These are phyloP conservation scores for Neurospora intermedia DNA, from an alignment of 495 filamentous ascomycete species.

Conservation along the genomic window DNA sequence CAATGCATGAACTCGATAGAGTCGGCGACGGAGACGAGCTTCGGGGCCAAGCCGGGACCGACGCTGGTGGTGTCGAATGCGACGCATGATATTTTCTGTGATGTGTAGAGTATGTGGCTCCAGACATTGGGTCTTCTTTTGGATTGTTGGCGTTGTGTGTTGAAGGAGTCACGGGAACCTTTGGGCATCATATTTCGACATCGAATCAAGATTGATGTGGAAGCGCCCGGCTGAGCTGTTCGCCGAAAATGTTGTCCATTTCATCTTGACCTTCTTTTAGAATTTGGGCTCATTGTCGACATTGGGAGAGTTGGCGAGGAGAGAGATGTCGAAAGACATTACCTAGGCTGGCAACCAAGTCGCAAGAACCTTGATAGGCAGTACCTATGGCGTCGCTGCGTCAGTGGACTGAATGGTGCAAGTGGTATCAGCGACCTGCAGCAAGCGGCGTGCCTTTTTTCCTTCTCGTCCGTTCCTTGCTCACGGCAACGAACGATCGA, in stretches of 20 bases:
- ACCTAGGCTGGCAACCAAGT: not conserved
- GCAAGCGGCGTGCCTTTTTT: not conserved
- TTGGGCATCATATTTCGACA: not conserved
- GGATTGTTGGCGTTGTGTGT: not conserved
- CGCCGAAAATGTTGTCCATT: not conserved
- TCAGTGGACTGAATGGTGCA: not conserved
- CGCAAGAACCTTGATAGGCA: not conserved
- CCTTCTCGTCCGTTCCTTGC: not conserved
- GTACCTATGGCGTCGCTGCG: not conserved
- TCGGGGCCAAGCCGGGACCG: constrained; percentile 3
- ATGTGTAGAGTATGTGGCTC: not conserved
- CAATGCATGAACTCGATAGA: constrained; percentile 18
- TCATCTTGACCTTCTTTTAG: not conserved
- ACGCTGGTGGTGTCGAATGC: not conserved
- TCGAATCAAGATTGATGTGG: not conserved
- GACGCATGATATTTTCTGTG: not conserved
- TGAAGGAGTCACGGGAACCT: not conserved
- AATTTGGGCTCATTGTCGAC: not conserved
- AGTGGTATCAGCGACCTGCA: not conserved
- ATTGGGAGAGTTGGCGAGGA: not conserved
- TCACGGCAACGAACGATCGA: not conserved
- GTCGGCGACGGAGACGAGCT: constrained; percentile 14
- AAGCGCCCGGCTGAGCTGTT: not conserved
- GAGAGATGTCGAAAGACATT: not conserved
- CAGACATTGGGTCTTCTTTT: not conserved